A percentile compares a stretch with the other conserved stretches of the same genome.
Evolutionary conservation across 208 protist genomes (phyloP).

Genomic region (Acanthamoeba divionensis): DNA sequence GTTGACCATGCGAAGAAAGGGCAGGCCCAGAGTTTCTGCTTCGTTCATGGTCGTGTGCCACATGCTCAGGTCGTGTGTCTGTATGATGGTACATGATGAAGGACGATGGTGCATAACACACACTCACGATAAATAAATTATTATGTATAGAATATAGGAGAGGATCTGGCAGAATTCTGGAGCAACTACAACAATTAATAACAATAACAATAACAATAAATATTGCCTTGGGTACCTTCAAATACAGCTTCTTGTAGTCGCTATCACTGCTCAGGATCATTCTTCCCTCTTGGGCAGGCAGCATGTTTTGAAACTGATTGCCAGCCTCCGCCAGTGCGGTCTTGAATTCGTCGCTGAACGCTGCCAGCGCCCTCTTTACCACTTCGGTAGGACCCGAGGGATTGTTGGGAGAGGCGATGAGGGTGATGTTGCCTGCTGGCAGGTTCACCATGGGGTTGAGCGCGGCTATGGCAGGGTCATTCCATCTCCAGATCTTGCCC

Average conservation of each 20-base stretch:
- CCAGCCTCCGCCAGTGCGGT: not conserved
- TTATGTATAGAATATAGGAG: no score
- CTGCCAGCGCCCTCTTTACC: not conserved
- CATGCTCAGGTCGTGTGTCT: no score
- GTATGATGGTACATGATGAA: no score
- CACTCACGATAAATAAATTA: no score
- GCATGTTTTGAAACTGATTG: constrained; percentile 12
- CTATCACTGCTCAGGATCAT: no score
- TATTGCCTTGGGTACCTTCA: no score
- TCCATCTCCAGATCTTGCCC: constrained; percentile 7
- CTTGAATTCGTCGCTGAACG: not conserved
- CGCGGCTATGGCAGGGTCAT: not conserved
- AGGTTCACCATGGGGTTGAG: not conserved
- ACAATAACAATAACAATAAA: no score
- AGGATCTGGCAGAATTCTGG: no score
- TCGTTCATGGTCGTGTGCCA: not conserved
- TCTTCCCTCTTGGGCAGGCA: not conserved
- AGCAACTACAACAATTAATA: no score
- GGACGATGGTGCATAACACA: no score
- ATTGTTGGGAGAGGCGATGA: not conserved
- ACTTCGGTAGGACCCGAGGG: constrained; percentile 5
- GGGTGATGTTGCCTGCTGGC: constrained; percentile 11
- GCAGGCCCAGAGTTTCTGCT: not conserved
- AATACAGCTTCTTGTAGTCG: no score
- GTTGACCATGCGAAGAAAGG: constrained; percentile 39